A percentile compares a stretch with the other conserved stretches of the same genome.
These are phyloP conservation scores for Pseudocercospora vitis DNA, from an alignment of 2,329 filamentous ascomycete species.

Conservation along the genomic window DNA sequence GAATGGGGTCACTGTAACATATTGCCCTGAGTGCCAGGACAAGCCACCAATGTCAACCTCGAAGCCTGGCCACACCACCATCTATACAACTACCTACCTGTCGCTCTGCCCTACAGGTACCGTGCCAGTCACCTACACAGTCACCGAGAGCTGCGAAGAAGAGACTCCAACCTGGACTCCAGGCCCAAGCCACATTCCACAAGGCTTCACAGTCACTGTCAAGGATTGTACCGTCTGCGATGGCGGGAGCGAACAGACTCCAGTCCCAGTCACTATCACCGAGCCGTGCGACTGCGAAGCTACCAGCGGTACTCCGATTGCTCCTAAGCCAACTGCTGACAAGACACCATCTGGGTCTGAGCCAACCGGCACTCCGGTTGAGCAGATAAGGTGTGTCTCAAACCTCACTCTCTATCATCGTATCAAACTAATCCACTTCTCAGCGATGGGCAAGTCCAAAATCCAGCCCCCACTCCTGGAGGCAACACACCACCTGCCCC, in stretches of 20 bases:
- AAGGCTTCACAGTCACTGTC: conserved; percentile 39
- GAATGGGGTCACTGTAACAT: conserved; percentile 38
- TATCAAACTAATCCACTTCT: neutral
- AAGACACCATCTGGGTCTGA: conserved; percentile 21
- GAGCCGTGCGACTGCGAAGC: conserved; percentile 39
- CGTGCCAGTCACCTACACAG: conserved; percentile 38
- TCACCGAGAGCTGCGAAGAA: conserved; percentile 40
- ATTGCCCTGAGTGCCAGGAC: conserved; percentile 39
- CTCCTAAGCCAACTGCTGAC: conserved; percentile 23
- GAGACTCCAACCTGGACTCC: conserved; percentile 38
- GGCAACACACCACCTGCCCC: conserved; percentile 15
- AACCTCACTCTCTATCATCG: conserved; percentile 6
- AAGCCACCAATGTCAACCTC: conserved; percentile 13
- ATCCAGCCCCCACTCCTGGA: conserved; percentile 8
- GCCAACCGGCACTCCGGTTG: conserved; percentile 22
- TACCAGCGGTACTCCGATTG: conserved; percentile 28
- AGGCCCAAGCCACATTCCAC: conserved; percentile 37
- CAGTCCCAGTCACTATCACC: conserved; percentile 38
- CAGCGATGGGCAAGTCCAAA: conserved; percentile 6
- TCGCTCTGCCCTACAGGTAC: conserved; percentile 39
- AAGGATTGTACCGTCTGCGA: conserved; percentile 38
- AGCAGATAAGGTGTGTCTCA: conserved; percentile 26
- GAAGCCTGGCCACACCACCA: conserved; percentile 35
- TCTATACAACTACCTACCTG: conserved; percentile 40
- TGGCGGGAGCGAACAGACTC: conserved; percentile 34